phyloP scores from a whole-genome alignment of 371 early-diverging fungal species.

The Mortierella sp. region DNA sequence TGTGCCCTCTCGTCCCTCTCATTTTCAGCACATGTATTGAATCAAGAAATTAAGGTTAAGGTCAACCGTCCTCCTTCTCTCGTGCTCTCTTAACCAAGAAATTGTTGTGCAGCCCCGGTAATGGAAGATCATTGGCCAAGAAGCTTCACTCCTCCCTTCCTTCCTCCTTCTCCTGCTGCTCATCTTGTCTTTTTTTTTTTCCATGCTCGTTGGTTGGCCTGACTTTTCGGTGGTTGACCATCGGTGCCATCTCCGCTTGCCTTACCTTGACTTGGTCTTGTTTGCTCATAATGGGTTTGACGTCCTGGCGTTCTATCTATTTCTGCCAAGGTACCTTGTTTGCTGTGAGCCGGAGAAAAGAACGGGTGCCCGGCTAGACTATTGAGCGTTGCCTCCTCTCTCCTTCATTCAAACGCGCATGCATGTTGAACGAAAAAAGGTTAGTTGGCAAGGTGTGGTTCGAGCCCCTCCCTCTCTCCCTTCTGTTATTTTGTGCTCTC shows the following conservation, averaged over 20 bases:
- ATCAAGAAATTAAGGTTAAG: slow-evolving; percentile 2
- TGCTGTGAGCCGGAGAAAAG: slow-evolving; percentile 4
- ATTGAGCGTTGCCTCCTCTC: neutral
- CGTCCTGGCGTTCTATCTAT: neutral
- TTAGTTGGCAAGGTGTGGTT: neutral
- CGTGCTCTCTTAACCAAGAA: neutral
- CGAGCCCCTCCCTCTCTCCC: neutral
- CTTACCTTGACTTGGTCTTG: neutral
- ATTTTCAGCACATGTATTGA: neutral
- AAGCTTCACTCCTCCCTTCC: neutral
- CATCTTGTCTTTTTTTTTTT: too few relatives aligned
- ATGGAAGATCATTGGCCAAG: neutral
- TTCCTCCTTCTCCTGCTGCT: neutral
- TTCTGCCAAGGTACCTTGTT: neutral
- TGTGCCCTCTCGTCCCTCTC: neutral
- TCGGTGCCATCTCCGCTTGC: neutral
- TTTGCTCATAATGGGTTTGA: neutral
- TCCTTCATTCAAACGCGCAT: neutral
- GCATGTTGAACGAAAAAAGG: neutral
- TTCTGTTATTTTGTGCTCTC: too few relatives aligned
- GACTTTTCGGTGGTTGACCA: neutral
- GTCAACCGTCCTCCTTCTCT: neutral
- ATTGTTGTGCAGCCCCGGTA: slow-evolving; percentile 2
- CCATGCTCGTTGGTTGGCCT: neutral
- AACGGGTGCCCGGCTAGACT: neutral